phyloP scores from a whole-genome alignment of 805 yeast genomes.

The Yarrowia porcina region DNA sequence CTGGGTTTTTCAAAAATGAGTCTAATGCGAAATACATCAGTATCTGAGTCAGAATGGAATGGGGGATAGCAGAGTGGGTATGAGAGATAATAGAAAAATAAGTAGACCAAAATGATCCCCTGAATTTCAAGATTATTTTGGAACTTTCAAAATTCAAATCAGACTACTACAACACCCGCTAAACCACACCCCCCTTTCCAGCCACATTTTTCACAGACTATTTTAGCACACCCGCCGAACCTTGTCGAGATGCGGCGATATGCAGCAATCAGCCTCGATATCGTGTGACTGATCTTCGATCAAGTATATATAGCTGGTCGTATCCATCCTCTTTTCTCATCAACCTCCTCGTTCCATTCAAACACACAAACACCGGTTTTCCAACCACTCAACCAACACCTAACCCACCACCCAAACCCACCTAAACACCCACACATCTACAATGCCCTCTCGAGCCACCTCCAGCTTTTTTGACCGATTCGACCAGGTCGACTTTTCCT shows the following conservation, averaged over 20 bases:
- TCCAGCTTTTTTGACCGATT: slow-evolving; percentile 21
- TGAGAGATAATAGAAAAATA: too few species aligned
- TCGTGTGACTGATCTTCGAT: slow-evolving; percentile 10
- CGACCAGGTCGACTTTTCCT: slow-evolving; percentile 19
- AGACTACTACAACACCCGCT: background rate
- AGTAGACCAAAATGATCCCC: too few species aligned
- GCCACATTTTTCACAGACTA: background rate
- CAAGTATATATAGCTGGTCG: background rate
- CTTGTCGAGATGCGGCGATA: background rate
- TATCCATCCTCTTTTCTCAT: background rate
- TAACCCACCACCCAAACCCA: background rate
- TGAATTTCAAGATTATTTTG: background rate
- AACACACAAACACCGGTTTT: background rate
- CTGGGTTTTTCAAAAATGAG: background rate
- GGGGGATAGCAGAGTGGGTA: background rate
- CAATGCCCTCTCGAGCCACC: slow-evolving; percentile 24
- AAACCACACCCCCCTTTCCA: too few species aligned
- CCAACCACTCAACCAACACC: background rate
- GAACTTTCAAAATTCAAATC: background rate
- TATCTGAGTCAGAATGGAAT: slow-evolving; percentile 1
- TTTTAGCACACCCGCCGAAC: background rate
- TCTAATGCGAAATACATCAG: background rate
- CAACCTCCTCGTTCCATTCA: background rate
- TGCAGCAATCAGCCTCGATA: slow-evolving; percentile 21
- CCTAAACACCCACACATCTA: background rate